Conservation (phyloP, 768 basidiomycete species). For the Gyrodon lividus region DNA sequence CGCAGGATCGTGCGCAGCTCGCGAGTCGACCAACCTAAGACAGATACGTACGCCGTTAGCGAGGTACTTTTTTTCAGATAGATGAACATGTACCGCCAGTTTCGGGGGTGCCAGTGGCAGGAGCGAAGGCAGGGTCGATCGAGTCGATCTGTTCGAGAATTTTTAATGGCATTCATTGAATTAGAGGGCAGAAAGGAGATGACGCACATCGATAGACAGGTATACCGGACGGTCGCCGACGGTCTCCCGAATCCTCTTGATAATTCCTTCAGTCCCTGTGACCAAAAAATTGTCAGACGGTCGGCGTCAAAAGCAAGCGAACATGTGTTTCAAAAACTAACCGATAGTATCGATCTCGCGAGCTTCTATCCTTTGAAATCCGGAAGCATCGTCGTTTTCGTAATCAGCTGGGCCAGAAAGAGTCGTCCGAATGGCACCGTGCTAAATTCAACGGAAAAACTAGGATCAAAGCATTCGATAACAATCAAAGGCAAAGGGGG, state of each 20-base stretch:
- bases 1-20: slow-evolving; percentile 76
- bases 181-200: slow-evolving; percentile 1
- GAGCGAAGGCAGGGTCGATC: slow-evolving; percentile 80
- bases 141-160: slow-evolving; percentile 57
- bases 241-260: slow-evolving; percentile 74
- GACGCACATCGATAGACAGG: slow-evolving; percentile 69
- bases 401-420: slow-evolving; percentile 78
- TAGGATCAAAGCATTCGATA: slow-evolving; percentile 66
- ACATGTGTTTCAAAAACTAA: slow-evolving; percentile 22
- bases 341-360: slow-evolving; percentile 84
- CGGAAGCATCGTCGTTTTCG: slow-evolving; percentile 70
- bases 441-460: slow-evolving; percentile 57
- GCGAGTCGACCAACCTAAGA: slow-evolving; percentile 66
- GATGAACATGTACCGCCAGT: slow-evolving; percentile 52
- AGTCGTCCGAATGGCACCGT: slow-evolving; percentile 86
- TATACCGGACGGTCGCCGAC: slow-evolving; percentile 76
- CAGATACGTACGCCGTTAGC: too few species aligned
- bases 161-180: neutral
- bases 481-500: slow-evolving; percentile 16
- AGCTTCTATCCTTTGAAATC: slow-evolving; percentile 81
- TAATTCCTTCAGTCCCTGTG: slow-evolving; percentile 70
- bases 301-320: neutral
- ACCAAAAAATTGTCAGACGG: neutral
- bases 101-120: slow-evolving; percentile 83
- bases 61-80: too few species aligned